Conservation (phyloP, 495 filamentous ascomycete species). For the Aspergillus sclerotioniger region DNA sequence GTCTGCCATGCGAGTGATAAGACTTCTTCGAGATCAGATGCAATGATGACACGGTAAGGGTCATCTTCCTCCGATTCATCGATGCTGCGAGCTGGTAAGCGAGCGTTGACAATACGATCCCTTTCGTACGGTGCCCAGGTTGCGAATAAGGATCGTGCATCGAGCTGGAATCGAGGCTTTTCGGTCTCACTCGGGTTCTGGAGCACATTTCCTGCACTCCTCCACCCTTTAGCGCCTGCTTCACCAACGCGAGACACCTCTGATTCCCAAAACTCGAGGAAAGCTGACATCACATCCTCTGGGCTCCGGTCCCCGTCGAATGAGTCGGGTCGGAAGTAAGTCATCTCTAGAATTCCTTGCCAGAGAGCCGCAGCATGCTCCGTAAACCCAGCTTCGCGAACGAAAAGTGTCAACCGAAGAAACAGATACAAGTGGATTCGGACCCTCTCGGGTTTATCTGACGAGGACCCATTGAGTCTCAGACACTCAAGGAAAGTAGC, state of each 20-base stretch:
- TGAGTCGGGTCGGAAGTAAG: slow-evolving; percentile 54
- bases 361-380: slow-evolving; percentile 77
- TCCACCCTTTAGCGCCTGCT: slow-evolving; percentile 67
- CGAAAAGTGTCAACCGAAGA: slow-evolving; percentile 67
- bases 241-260: slow-evolving; percentile 83
- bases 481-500: slow-evolving; percentile 57
- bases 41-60: slow-evolving; percentile 73
- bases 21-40: slow-evolving; percentile 67
- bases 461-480: slow-evolving; percentile 39
- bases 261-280: slow-evolving; percentile 81
- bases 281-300: slow-evolving; percentile 37
- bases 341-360: slow-evolving; percentile 79
- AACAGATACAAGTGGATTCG: slow-evolving; percentile 69
- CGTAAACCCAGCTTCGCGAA: slow-evolving; percentile 75
- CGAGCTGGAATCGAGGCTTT: slow-evolving; percentile 10
- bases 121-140: slow-evolving; percentile 65
- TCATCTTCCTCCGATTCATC: slow-evolving; percentile 71
- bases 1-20: slow-evolving; percentile 52
- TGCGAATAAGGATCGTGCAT: slow-evolving; percentile 36
- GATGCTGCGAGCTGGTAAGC: slow-evolving; percentile 63
- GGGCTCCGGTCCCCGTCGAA: slow-evolving; percentile 10
- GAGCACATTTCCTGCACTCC: slow-evolving; percentile 17
- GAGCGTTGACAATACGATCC: slow-evolving; percentile 41
- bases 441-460: slow-evolving; percentile 24
- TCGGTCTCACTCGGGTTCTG: slow-evolving; percentile 22